A percentile compares a stretch with the other conserved stretches of the same genome.
Evolutionary conservation across 768 basidiomycete species (phyloP).

Genomic region (Kwoniella europaea): DNA sequence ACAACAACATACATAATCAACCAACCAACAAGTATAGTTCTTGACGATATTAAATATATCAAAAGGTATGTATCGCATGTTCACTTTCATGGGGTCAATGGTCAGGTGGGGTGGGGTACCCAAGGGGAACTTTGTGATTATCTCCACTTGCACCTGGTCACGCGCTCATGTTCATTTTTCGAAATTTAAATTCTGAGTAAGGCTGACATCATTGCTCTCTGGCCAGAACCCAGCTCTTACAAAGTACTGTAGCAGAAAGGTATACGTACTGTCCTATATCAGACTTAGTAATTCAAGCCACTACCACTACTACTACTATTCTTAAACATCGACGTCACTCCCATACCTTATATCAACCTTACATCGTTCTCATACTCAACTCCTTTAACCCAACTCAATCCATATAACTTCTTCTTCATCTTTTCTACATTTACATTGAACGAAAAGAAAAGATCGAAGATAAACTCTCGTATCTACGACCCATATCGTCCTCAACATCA

Average conservation of each 20-base stretch:
- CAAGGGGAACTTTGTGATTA: background rate
- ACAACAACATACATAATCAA: no score
- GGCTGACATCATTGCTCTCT: constrained; percentile 11
- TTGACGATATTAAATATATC: no score
- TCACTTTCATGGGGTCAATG: no score
- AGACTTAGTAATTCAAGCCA: background rate
- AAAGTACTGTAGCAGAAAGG: background rate
- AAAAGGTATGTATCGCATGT: no score
- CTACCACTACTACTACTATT: background rate
- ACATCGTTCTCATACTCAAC: background rate
- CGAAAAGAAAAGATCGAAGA: background rate
- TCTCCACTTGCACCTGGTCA: constrained; percentile 9
- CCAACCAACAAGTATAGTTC: no score
- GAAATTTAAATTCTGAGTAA: background rate
- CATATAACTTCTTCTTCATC: background rate
- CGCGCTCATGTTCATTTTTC: constrained; percentile 2
- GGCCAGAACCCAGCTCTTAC: background rate
- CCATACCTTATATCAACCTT: background rate
- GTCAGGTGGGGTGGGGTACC: no score
- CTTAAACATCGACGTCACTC: constrained; percentile 2
- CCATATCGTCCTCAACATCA: background rate
- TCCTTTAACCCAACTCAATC: background rate
- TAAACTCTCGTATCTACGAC: background rate
- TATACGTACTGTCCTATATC: background rate
- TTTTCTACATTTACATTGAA: background rate